A percentile compares a stretch with the other conserved stretches of the same genome.
These are phyloP conservation scores for Globisporangium polare DNA, from an alignment of 352 stramenopile species.

Conservation along the genomic window DNA sequence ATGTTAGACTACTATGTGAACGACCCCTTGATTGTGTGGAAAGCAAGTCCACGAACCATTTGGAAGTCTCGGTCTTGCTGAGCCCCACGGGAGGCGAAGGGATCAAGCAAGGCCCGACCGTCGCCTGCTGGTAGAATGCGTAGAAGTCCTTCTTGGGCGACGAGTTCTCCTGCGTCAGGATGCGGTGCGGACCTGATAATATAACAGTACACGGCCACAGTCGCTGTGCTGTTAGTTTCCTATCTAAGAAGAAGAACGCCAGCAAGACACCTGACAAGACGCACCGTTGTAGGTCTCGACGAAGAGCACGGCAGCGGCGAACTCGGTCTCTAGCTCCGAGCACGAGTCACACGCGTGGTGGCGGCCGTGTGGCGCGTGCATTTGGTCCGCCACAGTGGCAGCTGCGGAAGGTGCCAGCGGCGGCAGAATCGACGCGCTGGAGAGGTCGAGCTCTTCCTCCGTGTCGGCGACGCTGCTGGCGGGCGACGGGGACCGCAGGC, in stretches of 20 bases:
- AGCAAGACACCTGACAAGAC: neutral
- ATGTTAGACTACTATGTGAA: neutral
- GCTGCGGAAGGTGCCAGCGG: slow-evolving; percentile 20
- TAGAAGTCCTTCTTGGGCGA: slow-evolving; percentile 79
- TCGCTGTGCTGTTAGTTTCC: neutral
- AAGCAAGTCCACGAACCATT: slow-evolving; percentile 27
- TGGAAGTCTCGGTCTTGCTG: slow-evolving; percentile 53
- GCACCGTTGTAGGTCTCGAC: slow-evolving; percentile 72
- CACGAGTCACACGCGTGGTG: slow-evolving; percentile 41
- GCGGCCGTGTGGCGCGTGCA: slow-evolving; percentile 16
- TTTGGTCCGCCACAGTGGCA: slow-evolving; percentile 7
- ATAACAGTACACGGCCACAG: neutral
- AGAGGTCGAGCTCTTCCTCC: slow-evolving; percentile 36
- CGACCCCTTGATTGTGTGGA: neutral
- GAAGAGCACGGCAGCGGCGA: slow-evolving; percentile 69
- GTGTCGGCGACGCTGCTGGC: slow-evolving; percentile 26
- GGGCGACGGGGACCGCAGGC: slow-evolving; percentile 32
- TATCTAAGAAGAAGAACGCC: neutral
- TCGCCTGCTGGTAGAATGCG: slow-evolving; percentile 75
- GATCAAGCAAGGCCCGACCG: slow-evolving; percentile 45
- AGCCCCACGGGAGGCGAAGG: slow-evolving; percentile 26
- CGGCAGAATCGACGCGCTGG: slow-evolving; percentile 28
- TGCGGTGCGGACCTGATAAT: slow-evolving; percentile 53
- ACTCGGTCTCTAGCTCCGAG: slow-evolving; percentile 63
- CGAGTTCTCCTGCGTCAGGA: slow-evolving; percentile 68